Conservation (phyloP, 176 grass and related monocot genomes). For the Bromus sterilis region DNA sequence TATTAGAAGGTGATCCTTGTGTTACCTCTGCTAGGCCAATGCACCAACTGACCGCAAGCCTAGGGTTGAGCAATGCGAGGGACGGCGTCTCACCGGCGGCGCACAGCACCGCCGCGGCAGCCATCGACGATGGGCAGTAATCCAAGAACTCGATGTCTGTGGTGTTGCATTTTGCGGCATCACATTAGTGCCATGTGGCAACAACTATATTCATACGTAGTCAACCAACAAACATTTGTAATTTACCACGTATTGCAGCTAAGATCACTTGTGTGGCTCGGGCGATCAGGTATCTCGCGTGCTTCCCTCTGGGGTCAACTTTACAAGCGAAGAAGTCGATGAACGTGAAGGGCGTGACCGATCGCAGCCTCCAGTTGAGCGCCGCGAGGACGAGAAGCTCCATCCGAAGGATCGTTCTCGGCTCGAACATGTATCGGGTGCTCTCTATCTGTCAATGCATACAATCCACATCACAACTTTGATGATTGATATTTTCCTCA, state of each 20-base stretch:
- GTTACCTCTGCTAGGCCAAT: constrained; percentile 77
- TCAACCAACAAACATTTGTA: neutral
- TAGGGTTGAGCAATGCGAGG: constrained; percentile 36
- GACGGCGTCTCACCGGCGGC: constrained; percentile 46
- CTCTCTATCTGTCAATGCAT: constrained; percentile 59
- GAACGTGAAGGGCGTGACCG: constrained; percentile 82
- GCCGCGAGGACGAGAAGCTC: constrained; percentile 74
- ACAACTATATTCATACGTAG: neutral
- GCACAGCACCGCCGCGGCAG: constrained; percentile 75
- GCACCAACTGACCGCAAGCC: constrained; percentile 61
- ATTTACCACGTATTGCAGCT: constrained; percentile 56
- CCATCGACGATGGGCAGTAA: constrained; percentile 76
- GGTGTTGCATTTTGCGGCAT: constrained; percentile 8
- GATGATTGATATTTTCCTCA: neutral
- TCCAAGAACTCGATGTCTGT: constrained; percentile 70
- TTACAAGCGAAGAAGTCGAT: constrained; percentile 91
- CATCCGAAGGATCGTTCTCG: constrained; percentile 57
- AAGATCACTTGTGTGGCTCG: constrained; percentile 60
- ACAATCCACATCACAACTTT: constrained; percentile 9
- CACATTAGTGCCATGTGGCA: neutral
- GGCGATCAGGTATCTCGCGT: constrained; percentile 41
- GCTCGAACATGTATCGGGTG: constrained; percentile 56
- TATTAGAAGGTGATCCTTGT: neutral
- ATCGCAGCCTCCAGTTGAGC: constrained; percentile 82
- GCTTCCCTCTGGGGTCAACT: constrained; percentile 60